Evolutionary conservation across 495 filamentous ascomycete genomes (phyloP), one percentile per base, ranked within the genome.

Genomic region (Penicillium robsamsonii): DNA sequence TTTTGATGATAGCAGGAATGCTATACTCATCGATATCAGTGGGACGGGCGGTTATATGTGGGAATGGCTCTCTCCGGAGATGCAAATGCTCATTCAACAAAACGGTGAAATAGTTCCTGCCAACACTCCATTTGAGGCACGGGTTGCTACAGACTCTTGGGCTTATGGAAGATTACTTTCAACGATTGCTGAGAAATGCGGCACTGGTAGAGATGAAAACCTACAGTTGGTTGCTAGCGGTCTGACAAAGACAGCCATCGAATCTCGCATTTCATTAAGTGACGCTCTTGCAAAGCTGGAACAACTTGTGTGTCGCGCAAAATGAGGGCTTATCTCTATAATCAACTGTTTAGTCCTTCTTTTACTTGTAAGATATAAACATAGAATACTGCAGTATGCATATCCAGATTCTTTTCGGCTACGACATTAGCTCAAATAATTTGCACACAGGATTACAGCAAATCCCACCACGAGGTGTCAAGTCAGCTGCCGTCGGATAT

Each of bases 11-110:
- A 25, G 53, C 15, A 12, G 57, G 42, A 58, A 67, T 49, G 37
- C 61, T 22, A 18, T 69, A 15, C 49, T 67, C 3, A 67, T 65
- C 30, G 59, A 67, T 55, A 44, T 61, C 18, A 61, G 59, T 40
- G 59, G 55, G 22, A 58, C 55, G 46, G 59, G 55, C 29, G 48
- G 54, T 44, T 63, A 63, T 37, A 40, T 17, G 38, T 63, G 52
- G 60, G 60, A 63, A 53, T 60, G 53, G 61, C 61, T 60, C 12
- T 57, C 57, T 50, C 53, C 48, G 35, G 61, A 60, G 44, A 63
- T 63, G 53, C 35, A 53, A 35, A 7, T n/a, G 2, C 27, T 46
- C n/a, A 38, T 60, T 42, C 7, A 57, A 50, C 46, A 55, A 25
- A 50, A 43, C 25, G 15, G 5, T 60, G 57, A 42, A 47, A 46